Percentiles rank a stretch among this genome's conserved stretches.
phyloP scores from a whole-genome alignment of 78 protist species.

The Ministeria vibrans region DNA sequence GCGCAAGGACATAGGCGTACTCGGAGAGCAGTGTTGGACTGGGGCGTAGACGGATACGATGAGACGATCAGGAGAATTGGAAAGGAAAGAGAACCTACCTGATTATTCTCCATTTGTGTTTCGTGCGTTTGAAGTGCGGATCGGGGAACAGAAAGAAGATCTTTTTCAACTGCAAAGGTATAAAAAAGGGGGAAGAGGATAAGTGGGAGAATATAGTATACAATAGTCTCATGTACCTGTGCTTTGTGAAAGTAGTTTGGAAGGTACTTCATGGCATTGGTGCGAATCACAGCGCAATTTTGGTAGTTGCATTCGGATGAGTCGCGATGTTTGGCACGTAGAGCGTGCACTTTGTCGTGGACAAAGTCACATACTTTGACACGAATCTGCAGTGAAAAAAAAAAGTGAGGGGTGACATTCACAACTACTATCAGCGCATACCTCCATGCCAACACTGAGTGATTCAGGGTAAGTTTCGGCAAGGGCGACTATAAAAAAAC shows the following conservation, averaged over 20 bases:
- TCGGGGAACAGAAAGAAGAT: conserved; percentile 92
- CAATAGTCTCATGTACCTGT: conserved; percentile 53
- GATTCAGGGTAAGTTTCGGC: conserved; percentile 43
- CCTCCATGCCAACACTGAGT: conserved; percentile 82
- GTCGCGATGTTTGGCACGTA: conserved; percentile 29
- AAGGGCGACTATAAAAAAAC: not conserved
- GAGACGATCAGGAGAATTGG: not conserved
- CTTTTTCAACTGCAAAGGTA: conserved; percentile 58
- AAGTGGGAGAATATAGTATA: too few relatives aligned
- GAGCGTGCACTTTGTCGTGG: conserved; percentile 46
- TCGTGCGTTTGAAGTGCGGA: conserved; percentile 88
- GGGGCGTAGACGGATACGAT: not conserved
- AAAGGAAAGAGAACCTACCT: conserved; percentile 10
- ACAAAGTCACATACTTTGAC: conserved; percentile 65
- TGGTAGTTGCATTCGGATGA: conserved; percentile 42
- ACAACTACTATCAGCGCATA: too few relatives aligned
- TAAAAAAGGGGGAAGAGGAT: too few relatives aligned
- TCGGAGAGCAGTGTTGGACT: conserved; percentile 64
- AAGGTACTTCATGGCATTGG: conserved; percentile 86
- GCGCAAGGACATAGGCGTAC: conserved; percentile 73
- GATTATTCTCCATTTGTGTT: conserved; percentile 82
- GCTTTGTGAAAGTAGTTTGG: conserved; percentile 80
- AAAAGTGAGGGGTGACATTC: too few relatives aligned
- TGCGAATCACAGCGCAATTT: conserved; percentile 66
- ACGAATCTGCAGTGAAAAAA: too few relatives aligned